Evolutionary conservation across 768 basidiomycete species (phyloP).

Genomic region (Daedaleopsis sinensis): DNA sequence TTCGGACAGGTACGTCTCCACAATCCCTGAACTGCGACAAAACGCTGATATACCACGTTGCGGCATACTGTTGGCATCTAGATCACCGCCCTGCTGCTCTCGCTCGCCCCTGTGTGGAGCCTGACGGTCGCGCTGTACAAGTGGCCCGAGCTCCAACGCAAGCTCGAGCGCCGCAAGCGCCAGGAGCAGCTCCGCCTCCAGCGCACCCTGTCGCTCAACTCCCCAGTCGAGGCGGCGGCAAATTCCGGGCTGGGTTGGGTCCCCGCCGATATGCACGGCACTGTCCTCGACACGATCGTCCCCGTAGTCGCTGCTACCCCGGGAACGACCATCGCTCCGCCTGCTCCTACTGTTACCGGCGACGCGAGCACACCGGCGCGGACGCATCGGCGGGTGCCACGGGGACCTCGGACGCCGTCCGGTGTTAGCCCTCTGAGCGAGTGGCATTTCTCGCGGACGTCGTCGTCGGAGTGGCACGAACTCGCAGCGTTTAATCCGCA

Average conservation of each 20-base stretch:
- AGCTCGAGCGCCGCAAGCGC: neutral
- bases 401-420: neutral
- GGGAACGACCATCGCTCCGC: no score
- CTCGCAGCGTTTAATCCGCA: conserved; percentile 8
- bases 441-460: conserved; percentile 1
- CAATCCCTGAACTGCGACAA: no score
- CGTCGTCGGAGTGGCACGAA: conserved; percentile 12
- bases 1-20: conserved; percentile 27
- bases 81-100: conserved; percentile 30
- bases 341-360: no score
- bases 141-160: conserved; percentile 10
- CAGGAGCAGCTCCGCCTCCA: neutral
- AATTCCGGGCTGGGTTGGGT: neutral
- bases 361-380: no score
- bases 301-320: no score
- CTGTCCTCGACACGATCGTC: neutral
- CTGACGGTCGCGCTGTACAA: conserved; percentile 27
- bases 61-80: neutral
- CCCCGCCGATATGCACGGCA: neutral
- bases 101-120: conserved; percentile 28
- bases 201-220: neutral
- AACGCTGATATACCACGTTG: no score
- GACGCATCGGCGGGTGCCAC: no score
- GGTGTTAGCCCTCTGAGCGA: neutral
- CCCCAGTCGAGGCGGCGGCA: neutral